phyloP scores from a whole-genome alignment of 768 basidiomycete species.

The Pluteus cervinus region DNA sequence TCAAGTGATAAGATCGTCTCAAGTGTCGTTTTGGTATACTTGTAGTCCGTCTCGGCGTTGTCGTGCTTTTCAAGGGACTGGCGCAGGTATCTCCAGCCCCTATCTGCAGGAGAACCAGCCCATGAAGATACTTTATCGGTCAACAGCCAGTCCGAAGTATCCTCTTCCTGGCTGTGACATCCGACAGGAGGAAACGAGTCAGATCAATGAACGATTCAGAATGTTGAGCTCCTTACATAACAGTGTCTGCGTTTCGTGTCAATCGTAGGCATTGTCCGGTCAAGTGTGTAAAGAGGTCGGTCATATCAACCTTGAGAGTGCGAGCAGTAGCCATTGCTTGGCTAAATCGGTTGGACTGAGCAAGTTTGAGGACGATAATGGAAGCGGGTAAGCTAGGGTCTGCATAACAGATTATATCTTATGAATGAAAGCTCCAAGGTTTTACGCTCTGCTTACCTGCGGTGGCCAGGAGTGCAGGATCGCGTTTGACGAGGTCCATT shows the following conservation, averaged over 20 bases:
- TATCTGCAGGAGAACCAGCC: slow-evolving; percentile 73
- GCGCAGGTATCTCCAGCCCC: slow-evolving; percentile 87
- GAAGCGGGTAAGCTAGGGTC: slow-evolving; percentile 50
- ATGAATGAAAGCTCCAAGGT: slow-evolving; percentile 17
- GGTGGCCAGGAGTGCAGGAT: slow-evolving; percentile 53
- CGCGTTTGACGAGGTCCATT: slow-evolving; percentile 65
- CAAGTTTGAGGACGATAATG: slow-evolving; percentile 71
- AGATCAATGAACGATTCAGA: slow-evolving; percentile 2
- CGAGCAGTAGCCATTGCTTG: slow-evolving; percentile 73
- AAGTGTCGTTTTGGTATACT: slow-evolving; percentile 70
- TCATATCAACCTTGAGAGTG: slow-evolving; percentile 79
- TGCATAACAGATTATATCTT: slow-evolving; percentile 16
- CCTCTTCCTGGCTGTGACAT: slow-evolving; percentile 47
- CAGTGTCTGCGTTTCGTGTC: slow-evolving; percentile 52
- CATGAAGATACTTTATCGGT: slow-evolving; percentile 78
- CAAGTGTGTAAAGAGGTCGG: slow-evolving; percentile 73
- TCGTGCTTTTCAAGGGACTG: slow-evolving; percentile 78
- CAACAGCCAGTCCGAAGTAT: slow-evolving; percentile 77
- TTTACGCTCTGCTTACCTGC: slow-evolving; percentile 52
- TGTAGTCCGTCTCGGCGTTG: slow-evolving; percentile 57
- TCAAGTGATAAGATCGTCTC: slow-evolving; percentile 73
- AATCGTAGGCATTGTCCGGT: slow-evolving; percentile 76
- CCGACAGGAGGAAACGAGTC: slow-evolving; percentile 10
- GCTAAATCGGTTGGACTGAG: slow-evolving; percentile 74
- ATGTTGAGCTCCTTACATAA: slow-evolving; percentile 39